Evolutionary conservation across 805 yeast genomes (phyloP), one percentile per base, ranked within the genome.

Genomic region (Myxozyma neglecta): DNA sequence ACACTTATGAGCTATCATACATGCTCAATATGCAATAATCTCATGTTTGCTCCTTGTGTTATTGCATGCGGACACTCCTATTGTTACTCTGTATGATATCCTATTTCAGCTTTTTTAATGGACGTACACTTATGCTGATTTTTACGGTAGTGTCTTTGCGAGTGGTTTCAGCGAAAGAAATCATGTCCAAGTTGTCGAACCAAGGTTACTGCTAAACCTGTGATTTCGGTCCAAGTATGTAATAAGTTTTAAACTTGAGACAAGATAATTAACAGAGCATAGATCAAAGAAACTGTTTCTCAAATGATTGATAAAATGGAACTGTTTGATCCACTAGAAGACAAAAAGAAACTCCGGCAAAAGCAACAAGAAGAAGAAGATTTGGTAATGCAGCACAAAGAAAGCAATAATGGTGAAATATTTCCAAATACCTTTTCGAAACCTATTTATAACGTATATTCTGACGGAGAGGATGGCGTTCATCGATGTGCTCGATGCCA

Each of bases 401-500:
- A 62, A 20, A 83, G 79, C 57, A 61, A 42, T 9, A 13, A 69
- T 7, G 69, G 72, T 34, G 72, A 72, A 1, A 18, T 59, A 6
- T 81, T 60, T 83, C 83, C 70, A 78, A 77, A 76, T 35, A 66
- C 76, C n/a, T 83, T 84, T 71, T 73, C 74, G n/a, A 68, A 72
- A 49, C 66, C 75, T 20, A 76, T 39, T 29, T 54, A 32, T 78
- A 73, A 76, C 16, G 80, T 85, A 0, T 69, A 81, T 13, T 75
- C 79, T 8, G 90, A 85, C 66, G 71, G 70, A 13, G 83, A 83
- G 20, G 91, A 87, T 68, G 88, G 86, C 4, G 88, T 87, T 4
- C 82, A 85, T 4, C 73, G 90, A 55, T 87, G 92, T 70, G 81
- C 85, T 1, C 75, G 78, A 44, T 87, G 92, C 70, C 85, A 82